phyloP scores from a whole-genome alignment of 2,329 filamentous ascomycete genomes.

The Graphilbum ipis-grandicollis region DNA sequence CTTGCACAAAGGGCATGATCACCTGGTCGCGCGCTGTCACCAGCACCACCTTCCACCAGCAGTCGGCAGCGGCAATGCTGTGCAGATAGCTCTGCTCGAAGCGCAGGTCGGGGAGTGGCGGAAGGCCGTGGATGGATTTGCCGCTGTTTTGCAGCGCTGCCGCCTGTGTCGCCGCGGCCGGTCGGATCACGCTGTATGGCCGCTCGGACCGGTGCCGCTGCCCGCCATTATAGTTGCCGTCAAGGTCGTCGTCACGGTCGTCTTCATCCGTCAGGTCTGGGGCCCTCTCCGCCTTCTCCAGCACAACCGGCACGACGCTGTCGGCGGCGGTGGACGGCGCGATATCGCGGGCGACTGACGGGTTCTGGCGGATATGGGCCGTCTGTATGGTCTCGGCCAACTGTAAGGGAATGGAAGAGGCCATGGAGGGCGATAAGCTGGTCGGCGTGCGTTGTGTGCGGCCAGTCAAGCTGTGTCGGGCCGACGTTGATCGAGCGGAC shows the following conservation, averaged over 20 bases:
- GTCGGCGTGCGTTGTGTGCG: no score
- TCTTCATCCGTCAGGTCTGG: no score
- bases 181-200: constrained; percentile 47
- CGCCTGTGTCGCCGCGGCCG: no score
- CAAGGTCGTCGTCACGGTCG: no score
- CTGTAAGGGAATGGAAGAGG: constrained; percentile 41
- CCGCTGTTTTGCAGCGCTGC: no score
- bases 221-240: no score
- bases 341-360: constrained; percentile 56
- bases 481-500: neutral
- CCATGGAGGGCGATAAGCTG: constrained; percentile 28
- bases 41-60: constrained; percentile 61
- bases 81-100: constrained; percentile 98
- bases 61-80: constrained; percentile 65
- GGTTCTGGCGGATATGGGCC: constrained; percentile 56
- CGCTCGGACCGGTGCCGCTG: no score
- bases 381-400: constrained; percentile 68
- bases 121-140: constrained; percentile 26
- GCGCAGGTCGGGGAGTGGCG: constrained; percentile 68
- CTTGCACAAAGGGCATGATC: constrained; percentile 73
- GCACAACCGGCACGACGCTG: constrained; percentile 39
- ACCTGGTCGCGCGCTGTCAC: constrained; percentile 88
- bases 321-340: constrained; percentile 66
- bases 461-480: no score
- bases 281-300: constrained; percentile 35